Conservation (phyloP, 1,139 yeast genomes). For the Saccharomyces pastorianus region DNA sequence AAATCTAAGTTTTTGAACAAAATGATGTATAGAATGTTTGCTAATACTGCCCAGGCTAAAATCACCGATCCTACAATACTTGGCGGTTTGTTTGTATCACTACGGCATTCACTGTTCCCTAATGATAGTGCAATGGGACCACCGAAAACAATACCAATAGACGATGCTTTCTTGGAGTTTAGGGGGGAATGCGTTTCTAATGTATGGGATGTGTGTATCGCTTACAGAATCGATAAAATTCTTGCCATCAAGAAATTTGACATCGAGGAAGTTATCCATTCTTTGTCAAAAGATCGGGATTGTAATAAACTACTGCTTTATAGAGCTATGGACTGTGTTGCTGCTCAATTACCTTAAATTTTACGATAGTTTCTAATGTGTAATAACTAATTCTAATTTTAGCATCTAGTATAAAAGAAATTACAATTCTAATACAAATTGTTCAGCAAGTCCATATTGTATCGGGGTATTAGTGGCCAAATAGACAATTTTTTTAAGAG, state of each 20-base stretch:
- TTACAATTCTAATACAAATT: too few relatives aligned
- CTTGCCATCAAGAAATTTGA: constrained; percentile 15
- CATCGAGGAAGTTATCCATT: constrained; percentile 11
- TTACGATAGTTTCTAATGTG: neutral
- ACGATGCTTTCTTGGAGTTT: constrained; percentile 15
- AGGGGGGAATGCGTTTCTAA: constrained; percentile 14
- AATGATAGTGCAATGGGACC: constrained; percentile 26
- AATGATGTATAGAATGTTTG: constrained; percentile 5
- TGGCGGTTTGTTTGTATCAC: neutral
- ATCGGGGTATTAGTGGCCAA: neutral
- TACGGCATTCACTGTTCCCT: constrained; percentile 24
- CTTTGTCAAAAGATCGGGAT: constrained; percentile 13
- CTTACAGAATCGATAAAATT: constrained; percentile 8
- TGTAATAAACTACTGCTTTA: constrained; percentile 16
- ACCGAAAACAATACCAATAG: constrained; percentile 17
- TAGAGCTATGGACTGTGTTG: constrained; percentile 14
- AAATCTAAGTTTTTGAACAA: constrained; percentile 9
- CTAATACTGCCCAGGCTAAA: neutral
- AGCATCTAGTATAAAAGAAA: too few relatives aligned
- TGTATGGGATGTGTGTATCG: constrained; percentile 11
- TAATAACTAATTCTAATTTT: neutral
- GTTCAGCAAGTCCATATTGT: too few relatives aligned
- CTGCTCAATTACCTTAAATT: constrained; percentile 11
- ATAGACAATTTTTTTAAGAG: too few relatives aligned
- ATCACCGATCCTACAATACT: neutral